These are phyloP conservation scores for Termitomyces sp. DNA, from an alignment of 768 basidiomycete species.

Conservation along the genomic window DNA sequence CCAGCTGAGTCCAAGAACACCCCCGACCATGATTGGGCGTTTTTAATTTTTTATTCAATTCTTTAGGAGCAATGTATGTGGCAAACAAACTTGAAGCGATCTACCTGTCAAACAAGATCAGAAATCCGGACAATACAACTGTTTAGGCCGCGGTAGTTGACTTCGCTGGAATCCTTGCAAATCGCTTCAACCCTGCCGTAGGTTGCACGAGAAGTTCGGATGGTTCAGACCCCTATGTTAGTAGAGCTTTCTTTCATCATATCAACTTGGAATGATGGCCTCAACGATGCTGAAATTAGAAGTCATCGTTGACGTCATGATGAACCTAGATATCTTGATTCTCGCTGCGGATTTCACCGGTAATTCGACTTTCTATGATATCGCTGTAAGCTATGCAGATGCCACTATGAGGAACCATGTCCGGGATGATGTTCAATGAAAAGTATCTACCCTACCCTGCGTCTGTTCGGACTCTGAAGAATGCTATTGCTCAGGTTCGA, in stretches of 20 bases:
- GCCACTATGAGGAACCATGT: conserved; percentile 66
- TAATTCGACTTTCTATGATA: conserved; percentile 51
- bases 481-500: conserved; percentile 27
- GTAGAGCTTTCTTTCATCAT: conserved; percentile 4
- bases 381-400: conserved; percentile 60
- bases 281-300: not conserved
- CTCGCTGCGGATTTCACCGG: conserved; percentile 51
- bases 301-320: conserved; percentile 81
- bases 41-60: conserved; percentile 66
- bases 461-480: too few species aligned
- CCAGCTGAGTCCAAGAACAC: conserved; percentile 40
- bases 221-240: conserved; percentile 45
- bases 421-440: conserved; percentile 37
- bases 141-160: conserved; percentile 48
- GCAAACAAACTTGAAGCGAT: not conserved
- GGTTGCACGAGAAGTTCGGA: conserved; percentile 74
- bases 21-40: conserved; percentile 67
- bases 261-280: not conserved
- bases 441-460: not conserved
- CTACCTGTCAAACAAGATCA: conserved; percentile 15
- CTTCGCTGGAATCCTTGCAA: conserved; percentile 54
- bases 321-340: conserved; percentile 70
- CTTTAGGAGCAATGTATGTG: conserved; percentile 55
- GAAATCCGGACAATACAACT: conserved; percentile 52
- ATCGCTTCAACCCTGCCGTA: conserved; percentile 50